These are phyloP conservation scores for Phytophthora hibernalis DNA, from an alignment of 352 stramenopile genomes.

Conservation along the genomic window DNA sequence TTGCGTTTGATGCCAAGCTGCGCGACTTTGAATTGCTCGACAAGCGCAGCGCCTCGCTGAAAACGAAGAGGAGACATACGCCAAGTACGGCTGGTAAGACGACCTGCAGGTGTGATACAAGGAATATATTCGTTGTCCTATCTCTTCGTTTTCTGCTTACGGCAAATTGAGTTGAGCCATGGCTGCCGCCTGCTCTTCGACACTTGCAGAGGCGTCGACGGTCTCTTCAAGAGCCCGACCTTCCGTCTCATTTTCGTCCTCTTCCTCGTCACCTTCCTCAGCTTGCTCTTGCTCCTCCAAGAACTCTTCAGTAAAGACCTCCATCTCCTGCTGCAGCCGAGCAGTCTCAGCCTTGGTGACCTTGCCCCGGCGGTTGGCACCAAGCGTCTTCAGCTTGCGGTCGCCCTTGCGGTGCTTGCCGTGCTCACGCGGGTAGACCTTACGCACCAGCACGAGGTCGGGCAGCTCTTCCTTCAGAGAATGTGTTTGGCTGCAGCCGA, in stretches of 20 bases:
- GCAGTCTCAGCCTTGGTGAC: slow-evolving; percentile 63
- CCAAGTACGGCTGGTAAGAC: slow-evolving; percentile 82
- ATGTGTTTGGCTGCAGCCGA: slow-evolving; percentile 50
- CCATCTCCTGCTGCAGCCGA: slow-evolving; percentile 62
- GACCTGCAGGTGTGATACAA: slow-evolving; percentile 12
- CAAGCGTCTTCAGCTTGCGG: slow-evolving; percentile 58
- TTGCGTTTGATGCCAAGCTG: slow-evolving; percentile 79
- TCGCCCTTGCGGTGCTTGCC: slow-evolving; percentile 45
- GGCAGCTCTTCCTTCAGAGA: slow-evolving; percentile 68
- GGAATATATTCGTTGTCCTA: slow-evolving; percentile 6
- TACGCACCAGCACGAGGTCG: slow-evolving; percentile 80
- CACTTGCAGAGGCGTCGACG: slow-evolving; percentile 16
- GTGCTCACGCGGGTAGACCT: slow-evolving; percentile 63
- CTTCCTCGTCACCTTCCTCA: slow-evolving; percentile 25
- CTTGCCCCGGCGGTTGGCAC: slow-evolving; percentile 41
- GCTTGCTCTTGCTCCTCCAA: slow-evolving; percentile 59
- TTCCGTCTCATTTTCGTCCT: slow-evolving; percentile 23
- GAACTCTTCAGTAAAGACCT: slow-evolving; percentile 70
- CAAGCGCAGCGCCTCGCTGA: slow-evolving; percentile 63
- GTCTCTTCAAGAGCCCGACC: slow-evolving; percentile 16
- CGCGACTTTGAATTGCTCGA: slow-evolving; percentile 79
- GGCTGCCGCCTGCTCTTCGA: slow-evolving; percentile 35
- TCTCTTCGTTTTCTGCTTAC: slow-evolving; percentile 15
- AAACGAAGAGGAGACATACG: slow-evolving; percentile 84
- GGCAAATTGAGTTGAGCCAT: slow-evolving; percentile 39